Evolutionary conservation across 345 rosid genomes (phyloP).

Genomic region (Gossypium arboreum): DNA sequence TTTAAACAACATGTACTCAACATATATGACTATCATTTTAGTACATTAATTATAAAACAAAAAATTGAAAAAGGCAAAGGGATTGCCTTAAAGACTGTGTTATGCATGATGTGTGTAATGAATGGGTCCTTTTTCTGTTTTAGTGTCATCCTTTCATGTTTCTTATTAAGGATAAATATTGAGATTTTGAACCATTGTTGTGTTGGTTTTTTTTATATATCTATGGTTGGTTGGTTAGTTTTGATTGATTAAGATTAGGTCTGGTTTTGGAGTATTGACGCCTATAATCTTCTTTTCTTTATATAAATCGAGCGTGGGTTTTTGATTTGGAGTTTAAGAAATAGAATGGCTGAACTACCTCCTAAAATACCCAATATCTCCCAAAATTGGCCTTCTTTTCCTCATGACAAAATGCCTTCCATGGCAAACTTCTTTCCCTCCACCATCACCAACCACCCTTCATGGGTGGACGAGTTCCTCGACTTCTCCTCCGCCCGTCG

Average conservation of each 20-base stretch:
- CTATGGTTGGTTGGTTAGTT: constrained; percentile 1
- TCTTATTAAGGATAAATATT: background rate
- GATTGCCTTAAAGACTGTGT: constrained; percentile 5
- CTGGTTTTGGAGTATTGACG: background rate
- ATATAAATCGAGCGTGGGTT: background rate
- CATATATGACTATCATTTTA: no score
- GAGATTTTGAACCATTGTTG: background rate
- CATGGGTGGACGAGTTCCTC: constrained; percentile 80
- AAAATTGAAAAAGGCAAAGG: background rate
- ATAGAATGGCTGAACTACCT: constrained; percentile 53
- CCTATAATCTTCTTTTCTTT: background rate
- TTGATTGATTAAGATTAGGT: background rate
- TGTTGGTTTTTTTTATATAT: background rate
- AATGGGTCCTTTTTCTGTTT: background rate
- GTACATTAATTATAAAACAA: background rate
- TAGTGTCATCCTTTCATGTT: background rate
- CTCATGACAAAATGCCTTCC: constrained; percentile 37
- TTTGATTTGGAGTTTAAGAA: background rate
- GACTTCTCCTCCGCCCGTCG: constrained; percentile 75
- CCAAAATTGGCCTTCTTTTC: constrained; percentile 54
- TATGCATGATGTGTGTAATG: background rate
- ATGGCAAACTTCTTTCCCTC: constrained; percentile 19
- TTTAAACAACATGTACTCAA: no score
- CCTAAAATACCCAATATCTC: constrained; percentile 50
- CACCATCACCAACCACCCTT: constrained; percentile 32